Evolutionary conservation across 441 rosid species (phyloP), one percentile per base, ranked within the genome.

Genomic region (Adansonia gregorii): DNA sequence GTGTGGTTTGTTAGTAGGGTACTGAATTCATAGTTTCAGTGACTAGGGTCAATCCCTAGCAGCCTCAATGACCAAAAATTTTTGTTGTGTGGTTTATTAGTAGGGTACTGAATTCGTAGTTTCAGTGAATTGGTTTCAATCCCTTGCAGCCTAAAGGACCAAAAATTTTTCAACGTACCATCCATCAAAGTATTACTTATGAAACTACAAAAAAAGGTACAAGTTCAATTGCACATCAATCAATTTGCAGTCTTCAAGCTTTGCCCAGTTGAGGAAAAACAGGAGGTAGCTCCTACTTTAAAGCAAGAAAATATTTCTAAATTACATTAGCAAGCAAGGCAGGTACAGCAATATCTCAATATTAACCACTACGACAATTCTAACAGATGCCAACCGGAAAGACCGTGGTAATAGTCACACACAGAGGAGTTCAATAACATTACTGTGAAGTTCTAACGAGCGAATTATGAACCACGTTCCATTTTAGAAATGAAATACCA

Each of bases 331-430:
- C n/a, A 19, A 67, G 52, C n/a, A 20, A 67, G 72, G 7, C 31
- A 45, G 35, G n/a, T 45, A 45, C 20, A 67, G 72, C 64, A 59
- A 59, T 59, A 59, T 58, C 51, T 64, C 59, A 48, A 70, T n/a
- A 52, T 15, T 11, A 52, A 52, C 14, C 19, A 54, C 54, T 59
- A 70, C 14, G 43, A 22, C 73, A 11, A 48, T 20, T 22, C 45
- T 24, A 24, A 69, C 45, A 7, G 43, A 49, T 69, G 73, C 73
- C 59, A 24, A 69, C 73, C 14, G 41, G 59, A 69, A 49, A 69
- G 58, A 49, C 59, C 0, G 22, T 3, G 24, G 46, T 8, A 52
- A 52, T 27, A 71, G 22, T 24, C 8, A 52, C 15, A 43, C 54
- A 9, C 10, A 10, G 19, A 65, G 3, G 5, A 43, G 31, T 43